These are phyloP conservation scores for Pleodorina starrii DNA, from an alignment of 139 green algal species.

Conservation along the genomic window DNA sequence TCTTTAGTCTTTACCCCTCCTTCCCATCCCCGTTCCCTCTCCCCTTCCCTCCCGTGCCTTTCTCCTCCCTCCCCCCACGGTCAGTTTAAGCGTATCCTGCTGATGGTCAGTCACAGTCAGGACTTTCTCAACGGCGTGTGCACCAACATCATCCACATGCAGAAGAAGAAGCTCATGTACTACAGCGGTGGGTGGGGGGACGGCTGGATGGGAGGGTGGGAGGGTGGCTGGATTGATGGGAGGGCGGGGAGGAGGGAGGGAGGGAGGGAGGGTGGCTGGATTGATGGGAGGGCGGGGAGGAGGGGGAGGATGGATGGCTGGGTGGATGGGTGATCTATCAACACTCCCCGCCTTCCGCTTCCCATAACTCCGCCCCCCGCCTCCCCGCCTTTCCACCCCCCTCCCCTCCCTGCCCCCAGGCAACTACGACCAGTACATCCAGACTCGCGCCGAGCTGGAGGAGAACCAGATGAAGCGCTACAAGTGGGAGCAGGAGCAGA, in stretches of 20 bases:
- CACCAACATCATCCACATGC: conserved; percentile 97
- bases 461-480: conserved; percentile 94
- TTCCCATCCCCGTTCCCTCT: not conserved
- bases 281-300: not conserved
- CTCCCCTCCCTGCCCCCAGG: conserved; percentile 59
- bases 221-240: not conserved
- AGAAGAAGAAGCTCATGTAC: conserved; percentile 92
- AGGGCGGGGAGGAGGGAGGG: not conserved
- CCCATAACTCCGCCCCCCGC: too few relatives aligned
- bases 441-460: conserved; percentile 90
- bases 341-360: too few relatives aligned
- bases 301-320: too few relatives aligned
- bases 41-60: too few relatives aligned
- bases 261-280: too few relatives aligned
- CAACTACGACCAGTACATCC: conserved; percentile 93
- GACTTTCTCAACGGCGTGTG: conserved; percentile 98
- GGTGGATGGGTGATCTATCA: too few relatives aligned
- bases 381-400: too few relatives aligned
- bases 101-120: conserved; percentile 69
- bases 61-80: not conserved
- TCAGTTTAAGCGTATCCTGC: conserved; percentile 62
- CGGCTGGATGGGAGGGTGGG: too few relatives aligned
- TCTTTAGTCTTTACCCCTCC: not conserved
- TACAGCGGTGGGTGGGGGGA: conserved; percentile 83
- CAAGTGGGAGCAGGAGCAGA: conserved; percentile 90